Evolutionary conservation across 2,329 filamentous ascomycete species (phyloP), one percentile per base, ranked within the genome.

Genomic region (Penicillium sp.): DNA sequence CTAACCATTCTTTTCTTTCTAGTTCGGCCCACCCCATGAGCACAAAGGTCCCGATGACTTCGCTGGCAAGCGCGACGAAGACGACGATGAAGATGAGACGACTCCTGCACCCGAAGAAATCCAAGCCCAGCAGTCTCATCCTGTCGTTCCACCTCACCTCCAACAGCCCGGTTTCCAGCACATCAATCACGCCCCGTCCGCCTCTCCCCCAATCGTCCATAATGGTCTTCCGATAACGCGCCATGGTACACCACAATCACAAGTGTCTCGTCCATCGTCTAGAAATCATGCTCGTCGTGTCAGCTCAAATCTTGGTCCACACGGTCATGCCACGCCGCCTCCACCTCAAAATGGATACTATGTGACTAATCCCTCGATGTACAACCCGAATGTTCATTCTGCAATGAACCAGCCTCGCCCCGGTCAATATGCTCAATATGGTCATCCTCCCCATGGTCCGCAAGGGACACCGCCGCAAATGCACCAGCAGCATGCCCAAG

Each of bases 41-140:
- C 94, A 98, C 81, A 99, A 98, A 81, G 94, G 94, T 2, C 95
- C 95, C 0, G 85, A 86, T 58, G 95, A 99, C 79, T 99, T 97
- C 79, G 91, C 90, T 73, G 92, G 92, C 67, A 90, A 90, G 78
- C 83, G 84, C 62, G 82, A 82, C 60, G 90, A 91, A 65, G 90
- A 91, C 68, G 92, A 95, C 56, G 93, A 97, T 17, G 91, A 92
- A 58, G 88, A 89, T 61, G 89, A 90, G 33, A 89, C 85, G 61
- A 91, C 90, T 7, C 91, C 90, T 51, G 89, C 89, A 8, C 87
- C 88, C 63, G 87, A 87, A 64, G 91, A 91, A 30, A 78, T 83
- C 58, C 82, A 84, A 55, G 81, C 84, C 49, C 79, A 78, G 47
- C 79, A 80, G 63, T 76, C 78, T 42, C 74, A 78, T 35, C 85